phyloP scores from a whole-genome alignment of 495 filamentous ascomycete species.

The Aspergillus haitiensis region DNA sequence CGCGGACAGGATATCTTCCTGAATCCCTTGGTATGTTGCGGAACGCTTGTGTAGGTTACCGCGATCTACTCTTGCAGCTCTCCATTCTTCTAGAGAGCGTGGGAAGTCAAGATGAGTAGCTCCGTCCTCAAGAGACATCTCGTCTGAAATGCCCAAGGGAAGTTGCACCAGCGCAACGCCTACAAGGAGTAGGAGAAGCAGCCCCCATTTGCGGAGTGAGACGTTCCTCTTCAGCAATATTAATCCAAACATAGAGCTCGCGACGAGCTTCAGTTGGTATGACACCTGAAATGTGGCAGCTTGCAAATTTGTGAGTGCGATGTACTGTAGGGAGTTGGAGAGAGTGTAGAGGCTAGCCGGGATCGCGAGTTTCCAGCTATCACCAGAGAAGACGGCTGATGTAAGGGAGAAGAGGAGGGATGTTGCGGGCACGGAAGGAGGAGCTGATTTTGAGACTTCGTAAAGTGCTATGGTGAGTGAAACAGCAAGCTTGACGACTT shows the following conservation, averaged over 20 bases:
- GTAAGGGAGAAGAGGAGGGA: constrained; percentile 78
- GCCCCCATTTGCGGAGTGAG: constrained; percentile 69
- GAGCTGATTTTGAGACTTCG: constrained; percentile 74
- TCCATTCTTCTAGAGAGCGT: constrained; percentile 63
- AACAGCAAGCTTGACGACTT: constrained; percentile 85
- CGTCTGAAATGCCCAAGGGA: constrained; percentile 53
- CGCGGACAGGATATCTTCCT: constrained; percentile 68
- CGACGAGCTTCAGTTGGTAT: constrained; percentile 90
- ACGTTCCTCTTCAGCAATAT: constrained; percentile 70
- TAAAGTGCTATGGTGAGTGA: constrained; percentile 83
- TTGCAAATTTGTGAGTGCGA: constrained; percentile 87
- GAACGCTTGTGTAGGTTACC: constrained; percentile 65
- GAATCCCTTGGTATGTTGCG: constrained; percentile 92
- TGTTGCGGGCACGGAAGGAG: constrained; percentile 73
- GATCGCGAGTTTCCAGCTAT: constrained; percentile 94
- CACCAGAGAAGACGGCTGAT: constrained; percentile 79
- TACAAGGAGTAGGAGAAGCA: constrained; percentile 73
- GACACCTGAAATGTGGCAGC: constrained; percentile 90
- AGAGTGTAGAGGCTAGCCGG: constrained; percentile 86
- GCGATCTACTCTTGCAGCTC: constrained; percentile 42
- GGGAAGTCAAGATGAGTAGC: constrained; percentile 62
- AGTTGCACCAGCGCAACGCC: constrained; percentile 89
- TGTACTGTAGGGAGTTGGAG: constrained; percentile 88
- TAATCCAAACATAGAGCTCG: constrained; percentile 86
- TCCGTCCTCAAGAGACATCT: constrained; percentile 54